phyloP scores from a whole-genome alignment of 805 yeast species.

The Ascoidea tarda region DNA sequence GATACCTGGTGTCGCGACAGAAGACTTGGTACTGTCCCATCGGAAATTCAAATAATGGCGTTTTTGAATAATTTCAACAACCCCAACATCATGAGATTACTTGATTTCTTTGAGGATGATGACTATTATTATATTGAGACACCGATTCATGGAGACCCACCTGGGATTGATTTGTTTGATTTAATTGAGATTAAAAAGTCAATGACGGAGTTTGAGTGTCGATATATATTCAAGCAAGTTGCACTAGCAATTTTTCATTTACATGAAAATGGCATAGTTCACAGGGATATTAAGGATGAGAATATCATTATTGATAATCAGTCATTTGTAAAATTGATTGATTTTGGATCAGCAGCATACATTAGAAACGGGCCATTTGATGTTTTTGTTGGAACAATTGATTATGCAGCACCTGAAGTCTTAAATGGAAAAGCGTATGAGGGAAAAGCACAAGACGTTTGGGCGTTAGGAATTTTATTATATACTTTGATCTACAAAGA shows the following conservation, averaged over 20 bases:
- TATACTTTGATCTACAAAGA: conserved; percentile 88
- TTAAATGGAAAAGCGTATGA: conserved; percentile 77
- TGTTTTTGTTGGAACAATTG: conserved; percentile 94
- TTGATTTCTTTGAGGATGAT: conserved; percentile 89
- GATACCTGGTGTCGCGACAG: conserved; percentile 97
- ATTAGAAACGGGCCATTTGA: conserved; percentile 88
- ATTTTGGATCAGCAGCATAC: conserved; percentile 92
- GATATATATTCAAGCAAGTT: conserved; percentile 64
- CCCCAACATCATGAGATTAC: conserved; percentile 70
- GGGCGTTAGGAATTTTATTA: conserved; percentile 89
- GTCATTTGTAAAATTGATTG: conserved; percentile 75
- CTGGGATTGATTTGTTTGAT: conserved; percentile 89
- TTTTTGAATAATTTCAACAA: conserved; percentile 67
- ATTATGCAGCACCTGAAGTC: conserved; percentile 97
- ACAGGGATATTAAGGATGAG: conserved; percentile 91
- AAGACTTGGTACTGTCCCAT: conserved; percentile 81
- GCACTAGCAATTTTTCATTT: conserved; percentile 69
- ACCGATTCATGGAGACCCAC: conserved; percentile 78
- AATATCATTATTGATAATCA: conserved; percentile 77
- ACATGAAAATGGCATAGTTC: conserved; percentile 79
- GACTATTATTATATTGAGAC: conserved; percentile 84
- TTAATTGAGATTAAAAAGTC: conserved; percentile 74
- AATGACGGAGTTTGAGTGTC: conserved; percentile 70
- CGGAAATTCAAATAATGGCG: conserved; percentile 91
- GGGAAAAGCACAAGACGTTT: conserved; percentile 90